Evolutionary conservation across 257 asterid genomes (phyloP).

Genomic region (Solanum etuberosum): DNA sequence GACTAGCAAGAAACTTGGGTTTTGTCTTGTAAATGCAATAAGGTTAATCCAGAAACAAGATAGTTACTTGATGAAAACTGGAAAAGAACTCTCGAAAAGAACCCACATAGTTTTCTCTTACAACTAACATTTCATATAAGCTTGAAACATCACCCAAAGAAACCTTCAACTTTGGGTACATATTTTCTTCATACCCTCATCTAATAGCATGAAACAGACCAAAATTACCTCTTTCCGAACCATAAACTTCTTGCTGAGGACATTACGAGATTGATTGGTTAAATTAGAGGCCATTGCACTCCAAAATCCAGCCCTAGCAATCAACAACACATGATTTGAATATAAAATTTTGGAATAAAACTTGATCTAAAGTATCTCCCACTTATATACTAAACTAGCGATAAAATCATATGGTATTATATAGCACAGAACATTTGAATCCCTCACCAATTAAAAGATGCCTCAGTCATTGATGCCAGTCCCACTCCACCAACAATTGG

Average conservation of each 20-base stretch:
- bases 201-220: not conserved
- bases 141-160: not conserved
- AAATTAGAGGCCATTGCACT: conserved; percentile 98
- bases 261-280: conserved; percentile 92
- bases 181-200: not conserved
- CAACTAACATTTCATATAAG: not conserved
- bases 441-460: conserved; percentile 75
- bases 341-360: not conserved
- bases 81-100: not conserved
- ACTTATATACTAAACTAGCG: conserved; percentile 1
- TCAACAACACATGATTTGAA: not conserved
- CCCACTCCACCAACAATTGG: conserved; percentile 94
- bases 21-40: not conserved
- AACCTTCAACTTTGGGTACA: not conserved
- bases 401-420: not conserved
- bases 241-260: conserved; percentile 92
- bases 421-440: not conserved
- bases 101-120: not conserved
- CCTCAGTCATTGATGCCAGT: conserved; percentile 87
- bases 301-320: conserved; percentile 86
- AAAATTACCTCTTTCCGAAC: conserved; percentile 76
- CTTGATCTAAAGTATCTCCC: not conserved
- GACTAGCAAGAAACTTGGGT: not conserved
- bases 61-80: not conserved
- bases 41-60: not conserved